These are phyloP conservation scores for Beauveria rudraprayagi DNA, from an alignment of 2,329 filamentous ascomycete genomes.

Conservation along the genomic window DNA sequence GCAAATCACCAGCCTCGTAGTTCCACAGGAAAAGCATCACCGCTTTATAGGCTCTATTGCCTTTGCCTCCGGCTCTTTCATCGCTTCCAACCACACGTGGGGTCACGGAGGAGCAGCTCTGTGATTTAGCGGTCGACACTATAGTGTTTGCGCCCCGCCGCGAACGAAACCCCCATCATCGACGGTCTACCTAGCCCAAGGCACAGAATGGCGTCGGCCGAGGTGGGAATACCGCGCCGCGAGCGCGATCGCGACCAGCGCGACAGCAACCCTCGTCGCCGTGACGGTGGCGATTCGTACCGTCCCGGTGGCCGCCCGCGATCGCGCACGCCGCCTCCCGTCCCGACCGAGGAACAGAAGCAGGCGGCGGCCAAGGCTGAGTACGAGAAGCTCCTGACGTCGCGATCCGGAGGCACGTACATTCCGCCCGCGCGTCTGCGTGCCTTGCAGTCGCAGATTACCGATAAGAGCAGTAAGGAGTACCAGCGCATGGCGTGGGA, in stretches of 20 bases:
- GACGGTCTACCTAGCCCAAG: background rate
- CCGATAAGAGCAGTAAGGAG: slow-evolving; percentile 91
- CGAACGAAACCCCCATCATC: background rate
- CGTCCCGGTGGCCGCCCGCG: slow-evolving; percentile 29
- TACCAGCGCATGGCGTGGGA: slow-evolving; percentile 99
- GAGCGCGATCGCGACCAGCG: slow-evolving; percentile 24
- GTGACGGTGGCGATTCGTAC: slow-evolving; percentile 40
- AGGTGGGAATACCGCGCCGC: slow-evolving; percentile 33
- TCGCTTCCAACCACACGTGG: too few species aligned
- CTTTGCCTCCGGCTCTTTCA: background rate
- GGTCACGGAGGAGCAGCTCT: background rate
- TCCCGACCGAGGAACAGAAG: slow-evolving; percentile 69
- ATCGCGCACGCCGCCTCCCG: slow-evolving; percentile 30
- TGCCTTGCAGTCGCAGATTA: slow-evolving; percentile 92
- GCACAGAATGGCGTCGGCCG: slow-evolving; percentile 36
- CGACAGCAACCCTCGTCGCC: slow-evolving; percentile 22
- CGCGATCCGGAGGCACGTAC: slow-evolving; percentile 93
- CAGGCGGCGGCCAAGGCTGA: slow-evolving; percentile 84
- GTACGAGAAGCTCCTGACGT: slow-evolving; percentile 83
- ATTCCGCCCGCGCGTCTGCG: slow-evolving; percentile 87
- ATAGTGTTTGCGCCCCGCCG: background rate
- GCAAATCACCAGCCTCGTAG: background rate
- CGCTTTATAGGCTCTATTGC: background rate
- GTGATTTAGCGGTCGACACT: background rate
- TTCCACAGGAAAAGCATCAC: background rate